Percentiles rank a stretch among this genome's conserved stretches.
phyloP scores from a whole-genome alignment of 2,329 filamentous ascomycete genomes.

The Hymenoscyphus fraxineus region DNA sequence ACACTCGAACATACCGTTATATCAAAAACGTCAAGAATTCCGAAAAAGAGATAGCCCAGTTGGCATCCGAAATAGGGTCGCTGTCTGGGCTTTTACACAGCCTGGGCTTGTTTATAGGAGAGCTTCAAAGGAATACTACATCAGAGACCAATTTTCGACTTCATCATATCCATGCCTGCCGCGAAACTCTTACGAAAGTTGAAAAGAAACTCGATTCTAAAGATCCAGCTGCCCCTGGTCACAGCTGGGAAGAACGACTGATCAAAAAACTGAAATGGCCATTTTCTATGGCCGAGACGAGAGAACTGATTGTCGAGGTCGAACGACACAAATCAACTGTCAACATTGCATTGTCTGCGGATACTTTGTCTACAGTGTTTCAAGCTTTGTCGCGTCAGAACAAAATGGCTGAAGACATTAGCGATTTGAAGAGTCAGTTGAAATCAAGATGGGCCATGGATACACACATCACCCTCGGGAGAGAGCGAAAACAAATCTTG shows the following conservation, averaged over 20 bases:
- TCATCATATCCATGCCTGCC: conserved; percentile 5
- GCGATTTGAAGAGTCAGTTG: neutral
- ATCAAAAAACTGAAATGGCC: conserved; percentile 6
- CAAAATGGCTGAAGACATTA: neutral
- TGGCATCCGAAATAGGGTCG: conserved; percentile 1
- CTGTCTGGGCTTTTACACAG: conserved; percentile 14
- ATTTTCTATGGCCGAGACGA: conserved; percentile 7
- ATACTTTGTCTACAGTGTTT: neutral
- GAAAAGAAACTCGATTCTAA: neutral
- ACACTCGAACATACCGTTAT: conserved; percentile 8
- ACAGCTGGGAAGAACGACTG: neutral
- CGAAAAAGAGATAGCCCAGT: conserved; percentile 8
- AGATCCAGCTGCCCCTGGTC: neutral
- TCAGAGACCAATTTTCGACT: conserved; percentile 5
- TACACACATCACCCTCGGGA: neutral
- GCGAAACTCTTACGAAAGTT: neutral
- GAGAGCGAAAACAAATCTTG: neutral
- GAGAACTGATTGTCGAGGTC: conserved; percentile 8
- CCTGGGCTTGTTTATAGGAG: conserved; percentile 3
- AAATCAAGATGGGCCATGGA: conserved; percentile 3
- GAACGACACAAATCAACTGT: conserved; percentile 11
- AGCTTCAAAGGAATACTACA: conserved; percentile 7
- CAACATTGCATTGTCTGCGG: conserved; percentile 1
- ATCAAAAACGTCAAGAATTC: conserved; percentile 12
- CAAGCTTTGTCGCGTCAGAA: neutral